These are phyloP conservation scores for Lactarius hatsudake DNA, from an alignment of 768 basidiomycete genomes.

Conservation along the genomic window DNA sequence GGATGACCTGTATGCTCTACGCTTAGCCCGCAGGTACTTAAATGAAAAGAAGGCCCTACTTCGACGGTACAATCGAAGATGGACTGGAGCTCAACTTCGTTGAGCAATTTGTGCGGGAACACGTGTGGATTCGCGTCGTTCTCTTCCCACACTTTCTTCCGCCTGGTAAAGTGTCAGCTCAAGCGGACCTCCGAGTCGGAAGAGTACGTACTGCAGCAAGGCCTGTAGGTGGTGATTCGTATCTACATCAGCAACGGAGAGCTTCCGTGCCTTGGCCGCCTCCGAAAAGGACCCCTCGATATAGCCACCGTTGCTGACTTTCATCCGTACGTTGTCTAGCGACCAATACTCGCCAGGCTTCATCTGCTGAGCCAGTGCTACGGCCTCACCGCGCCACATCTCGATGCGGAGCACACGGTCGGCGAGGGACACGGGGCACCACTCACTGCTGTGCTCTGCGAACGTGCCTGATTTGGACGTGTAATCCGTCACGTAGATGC, in stretches of 20 bases:
- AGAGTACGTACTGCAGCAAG: slow-evolving; percentile 22
- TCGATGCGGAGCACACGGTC: slow-evolving; percentile 26
- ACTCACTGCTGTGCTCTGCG: slow-evolving; percentile 12
- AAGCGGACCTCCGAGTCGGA: background rate
- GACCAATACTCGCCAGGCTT: slow-evolving; percentile 28
- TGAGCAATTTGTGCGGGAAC: slow-evolving; percentile 25
- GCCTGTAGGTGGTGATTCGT: slow-evolving; percentile 5
- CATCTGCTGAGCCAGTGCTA: slow-evolving; percentile 19
- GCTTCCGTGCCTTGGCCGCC: slow-evolving; percentile 22
- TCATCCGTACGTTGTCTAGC: slow-evolving; percentile 27
- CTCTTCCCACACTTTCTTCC: slow-evolving; percentile 27
- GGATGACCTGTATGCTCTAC: slow-evolving; percentile 16
- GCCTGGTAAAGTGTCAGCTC: slow-evolving; percentile 8
- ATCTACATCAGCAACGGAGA: slow-evolving; percentile 15
- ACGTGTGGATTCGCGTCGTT: slow-evolving; percentile 23
- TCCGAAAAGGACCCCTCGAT: slow-evolving; percentile 26
- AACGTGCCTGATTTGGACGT: slow-evolving; percentile 20
- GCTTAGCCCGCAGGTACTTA: background rate
- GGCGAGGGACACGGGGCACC: slow-evolving; percentile 23
- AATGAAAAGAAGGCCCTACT: background rate
- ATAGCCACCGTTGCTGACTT: slow-evolving; percentile 14
- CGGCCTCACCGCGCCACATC: slow-evolving; percentile 27
- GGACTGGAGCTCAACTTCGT: slow-evolving; percentile 14
- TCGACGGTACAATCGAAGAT: slow-evolving; percentile 27
- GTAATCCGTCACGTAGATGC: slow-evolving; percentile 28